These are phyloP conservation scores for Nakaseomyces delphensis DNA, from an alignment of 1,139 yeast species.

Conservation along the genomic window DNA sequence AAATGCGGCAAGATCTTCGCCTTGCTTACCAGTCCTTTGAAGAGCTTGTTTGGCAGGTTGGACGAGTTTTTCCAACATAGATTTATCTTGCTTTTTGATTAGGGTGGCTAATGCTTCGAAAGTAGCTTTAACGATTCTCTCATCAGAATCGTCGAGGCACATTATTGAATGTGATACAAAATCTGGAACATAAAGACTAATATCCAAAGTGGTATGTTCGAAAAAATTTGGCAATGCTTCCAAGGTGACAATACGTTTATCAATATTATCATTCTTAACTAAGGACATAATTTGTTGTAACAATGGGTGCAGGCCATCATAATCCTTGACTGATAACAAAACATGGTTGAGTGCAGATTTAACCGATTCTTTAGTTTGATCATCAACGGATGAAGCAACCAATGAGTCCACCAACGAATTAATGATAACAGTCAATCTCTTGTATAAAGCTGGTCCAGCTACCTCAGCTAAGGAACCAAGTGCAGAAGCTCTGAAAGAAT, in stretches of 20 bases:
- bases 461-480: constrained; percentile 83
- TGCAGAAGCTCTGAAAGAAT: constrained; percentile 76
- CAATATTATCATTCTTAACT: constrained; percentile 66
- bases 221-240: constrained; percentile 69
- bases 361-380: constrained; percentile 35
- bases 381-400: constrained; percentile 34
- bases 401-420: constrained; percentile 63
- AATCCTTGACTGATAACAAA: constrained; percentile 61
- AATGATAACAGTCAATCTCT: constrained; percentile 61
- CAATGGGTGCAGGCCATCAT: constrained; percentile 77
- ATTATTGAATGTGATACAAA: constrained; percentile 63
- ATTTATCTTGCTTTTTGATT: constrained; percentile 65
- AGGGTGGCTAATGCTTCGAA: constrained; percentile 59
- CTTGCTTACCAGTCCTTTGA: constrained; percentile 49
- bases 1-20: constrained; percentile 68
- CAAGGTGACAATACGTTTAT: constrained; percentile 58
- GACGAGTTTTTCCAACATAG: constrained; percentile 65
- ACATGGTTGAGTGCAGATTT: constrained; percentile 58
- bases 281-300: constrained; percentile 72
- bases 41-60: constrained; percentile 72
- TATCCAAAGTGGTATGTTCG: constrained; percentile 54
- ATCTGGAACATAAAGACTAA: constrained; percentile 66
- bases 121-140: constrained; percentile 57
- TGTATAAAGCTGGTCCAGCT: constrained; percentile 78
- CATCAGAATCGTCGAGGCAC: constrained; percentile 63